These are phyloP conservation scores for Trichocomaceae sp. DNA, from an alignment of 2,329 filamentous ascomycete species.

Conservation along the genomic window DNA sequence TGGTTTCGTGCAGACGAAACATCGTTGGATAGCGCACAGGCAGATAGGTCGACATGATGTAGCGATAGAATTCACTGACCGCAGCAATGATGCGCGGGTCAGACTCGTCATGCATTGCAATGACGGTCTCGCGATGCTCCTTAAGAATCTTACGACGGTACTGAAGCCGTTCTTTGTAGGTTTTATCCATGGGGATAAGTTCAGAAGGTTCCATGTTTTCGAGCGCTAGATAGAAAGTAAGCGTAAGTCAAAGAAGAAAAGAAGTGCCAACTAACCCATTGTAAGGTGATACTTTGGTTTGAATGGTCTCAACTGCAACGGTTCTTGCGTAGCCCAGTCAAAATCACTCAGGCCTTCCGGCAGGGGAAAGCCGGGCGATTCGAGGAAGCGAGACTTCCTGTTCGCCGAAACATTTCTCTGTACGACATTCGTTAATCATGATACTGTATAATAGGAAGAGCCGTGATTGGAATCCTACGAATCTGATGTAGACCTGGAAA, in stretches of 20 bases:
- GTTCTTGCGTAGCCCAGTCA: constrained; percentile 46
- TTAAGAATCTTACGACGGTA: constrained; percentile 45
- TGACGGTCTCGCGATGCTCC: constrained; percentile 36
- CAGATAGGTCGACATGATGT: constrained; percentile 49
- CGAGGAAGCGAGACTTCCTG: constrained; percentile 10
- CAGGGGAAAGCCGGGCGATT: constrained; percentile 12
- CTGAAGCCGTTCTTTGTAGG: constrained; percentile 47
- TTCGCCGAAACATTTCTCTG: constrained; percentile 1
- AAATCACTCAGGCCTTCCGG: constrained; percentile 40
- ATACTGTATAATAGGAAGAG: not conserved
- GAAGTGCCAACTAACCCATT: constrained; percentile 47
- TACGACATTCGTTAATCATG: not conserved
- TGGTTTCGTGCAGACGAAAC: constrained; percentile 36
- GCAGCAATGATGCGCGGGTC: constrained; percentile 41
- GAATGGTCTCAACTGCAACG: constrained; percentile 51
- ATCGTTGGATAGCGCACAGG: constrained; percentile 52
- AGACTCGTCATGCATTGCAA: constrained; percentile 33
- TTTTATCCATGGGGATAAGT: constrained; percentile 54
- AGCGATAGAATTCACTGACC: constrained; percentile 52
- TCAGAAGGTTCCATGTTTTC: constrained; percentile 49
- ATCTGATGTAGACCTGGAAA: constrained; percentile 4
- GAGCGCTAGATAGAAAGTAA: constrained; percentile 40
- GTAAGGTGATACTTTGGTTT: constrained; percentile 58
- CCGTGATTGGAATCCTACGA: not conserved
- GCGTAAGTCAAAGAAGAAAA: not conserved